phyloP scores from a whole-genome alignment of 148 eudicot genomes.

The Salicornia ramosissima region DNA sequence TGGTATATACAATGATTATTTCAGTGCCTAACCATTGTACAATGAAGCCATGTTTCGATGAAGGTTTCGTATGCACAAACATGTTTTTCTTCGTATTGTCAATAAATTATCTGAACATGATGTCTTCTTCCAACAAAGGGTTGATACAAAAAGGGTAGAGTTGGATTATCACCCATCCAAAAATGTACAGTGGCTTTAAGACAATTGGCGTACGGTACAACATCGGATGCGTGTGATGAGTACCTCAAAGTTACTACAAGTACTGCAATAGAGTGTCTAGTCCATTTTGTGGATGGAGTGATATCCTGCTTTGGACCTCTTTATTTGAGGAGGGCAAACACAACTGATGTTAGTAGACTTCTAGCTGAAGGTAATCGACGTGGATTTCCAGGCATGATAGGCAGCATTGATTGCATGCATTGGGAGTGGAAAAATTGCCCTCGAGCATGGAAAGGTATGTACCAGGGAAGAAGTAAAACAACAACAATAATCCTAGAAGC shows the following conservation, averaged over 20 bases:
- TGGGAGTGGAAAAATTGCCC: too few relatives aligned
- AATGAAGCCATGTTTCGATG: too few relatives aligned
- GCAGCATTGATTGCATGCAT: too few relatives aligned
- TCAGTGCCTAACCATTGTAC: too few relatives aligned
- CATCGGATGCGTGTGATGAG: not conserved
- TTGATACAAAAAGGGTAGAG: not conserved
- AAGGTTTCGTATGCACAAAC: not conserved
- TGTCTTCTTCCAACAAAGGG: not conserved
- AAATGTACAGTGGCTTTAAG: not conserved
- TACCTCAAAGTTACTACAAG: not conserved
- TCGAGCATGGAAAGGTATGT: too few relatives aligned
- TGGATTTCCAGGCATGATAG: too few relatives aligned
- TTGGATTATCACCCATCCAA: not conserved
- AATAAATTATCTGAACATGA: not conserved
- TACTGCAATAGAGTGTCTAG: not conserved
- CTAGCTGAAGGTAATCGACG: too few relatives aligned
- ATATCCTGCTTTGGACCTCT: not conserved
- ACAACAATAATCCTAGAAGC: too few relatives aligned
- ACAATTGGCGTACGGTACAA: not conserved
- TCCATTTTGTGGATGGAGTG: not conserved
- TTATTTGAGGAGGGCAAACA: not conserved
- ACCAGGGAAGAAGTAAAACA: too few relatives aligned
- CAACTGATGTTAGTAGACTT: not conserved
- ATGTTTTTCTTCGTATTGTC: not conserved
- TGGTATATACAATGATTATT: too few relatives aligned